Percentiles rank a stretch among this genome's conserved stretches.
These are phyloP conservation scores for Aspergillus novoparasiticus DNA, from an alignment of 2,329 filamentous ascomycete genomes.

Conservation along the genomic window DNA sequence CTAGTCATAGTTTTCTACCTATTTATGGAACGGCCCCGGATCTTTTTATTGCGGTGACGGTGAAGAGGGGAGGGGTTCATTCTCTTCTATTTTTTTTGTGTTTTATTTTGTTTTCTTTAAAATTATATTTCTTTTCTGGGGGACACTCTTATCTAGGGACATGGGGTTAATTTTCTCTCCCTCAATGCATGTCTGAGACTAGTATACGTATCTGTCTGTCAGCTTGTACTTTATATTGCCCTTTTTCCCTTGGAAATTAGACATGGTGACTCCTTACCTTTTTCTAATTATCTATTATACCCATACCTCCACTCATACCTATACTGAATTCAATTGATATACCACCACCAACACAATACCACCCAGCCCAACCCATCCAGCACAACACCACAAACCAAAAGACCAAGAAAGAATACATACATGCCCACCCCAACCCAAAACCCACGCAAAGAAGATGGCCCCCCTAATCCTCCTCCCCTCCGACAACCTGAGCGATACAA, in stretches of 20 bases:
- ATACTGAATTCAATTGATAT: too few relatives aligned
- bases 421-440: not conserved
- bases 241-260: not conserved
- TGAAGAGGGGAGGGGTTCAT: too few relatives aligned
- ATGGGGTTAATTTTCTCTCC: not conserved
- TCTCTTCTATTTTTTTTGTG: too few relatives aligned
- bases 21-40: not conserved
- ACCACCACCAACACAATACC: not conserved
- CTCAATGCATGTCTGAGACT: not conserved
- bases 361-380: not conserved
- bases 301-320: too few relatives aligned
- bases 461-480: not conserved
- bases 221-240: not conserved
- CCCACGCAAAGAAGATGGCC: not conserved
- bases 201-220: too few relatives aligned
- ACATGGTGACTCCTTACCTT: not conserved
- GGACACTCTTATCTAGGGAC: too few relatives aligned
- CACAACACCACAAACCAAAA: not conserved
- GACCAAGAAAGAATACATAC: not conserved
- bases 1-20: not conserved
- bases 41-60: not conserved
- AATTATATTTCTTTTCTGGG: not conserved
- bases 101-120: not conserved
- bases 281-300: too few relatives aligned
- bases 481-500: too few relatives aligned